Conservation (phyloP, 768 basidiomycete species). For the Naematelia encephala region DNA sequence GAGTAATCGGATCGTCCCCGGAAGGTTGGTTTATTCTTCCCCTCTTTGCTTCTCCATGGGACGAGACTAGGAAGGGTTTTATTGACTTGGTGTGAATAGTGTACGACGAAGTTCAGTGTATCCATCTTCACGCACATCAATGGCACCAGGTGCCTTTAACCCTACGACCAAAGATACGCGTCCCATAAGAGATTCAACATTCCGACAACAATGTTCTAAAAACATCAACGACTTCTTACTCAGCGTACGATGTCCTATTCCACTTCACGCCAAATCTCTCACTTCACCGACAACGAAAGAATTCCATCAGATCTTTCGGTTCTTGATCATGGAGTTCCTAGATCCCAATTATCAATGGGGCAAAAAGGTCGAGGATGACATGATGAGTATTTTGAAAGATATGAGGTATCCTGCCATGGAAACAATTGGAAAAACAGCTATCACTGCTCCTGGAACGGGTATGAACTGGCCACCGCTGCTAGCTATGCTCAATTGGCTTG, state of each 20-base stretch:
- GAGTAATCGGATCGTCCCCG: slow-evolving; percentile 51
- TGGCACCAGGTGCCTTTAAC: slow-evolving; percentile 52
- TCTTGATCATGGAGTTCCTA: slow-evolving; percentile 59
- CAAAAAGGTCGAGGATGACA: slow-evolving; percentile 74
- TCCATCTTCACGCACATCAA: slow-evolving; percentile 49
- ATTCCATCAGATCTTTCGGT: slow-evolving; percentile 78
- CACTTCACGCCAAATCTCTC: slow-evolving; percentile 63
- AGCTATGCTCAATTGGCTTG: slow-evolving; percentile 89
- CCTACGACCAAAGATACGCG: slow-evolving; percentile 66
- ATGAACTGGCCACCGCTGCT: slow-evolving; percentile 88
- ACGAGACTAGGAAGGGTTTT: no score
- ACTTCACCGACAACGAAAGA: slow-evolving; percentile 79
- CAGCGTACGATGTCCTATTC: slow-evolving; percentile 35
- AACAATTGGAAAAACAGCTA: slow-evolving; percentile 76
- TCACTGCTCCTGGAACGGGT: slow-evolving; percentile 81
- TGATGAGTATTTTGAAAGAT: slow-evolving; percentile 68
- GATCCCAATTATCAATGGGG: slow-evolving; percentile 64
- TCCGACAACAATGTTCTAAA: slow-evolving; percentile 67
- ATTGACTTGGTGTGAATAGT: slow-evolving; percentile 57
- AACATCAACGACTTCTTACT: slow-evolving; percentile 66
- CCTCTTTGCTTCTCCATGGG: no score
- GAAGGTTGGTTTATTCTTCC: no score
- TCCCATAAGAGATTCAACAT: slow-evolving; percentile 70
- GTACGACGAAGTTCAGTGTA: slow-evolving; percentile 71
- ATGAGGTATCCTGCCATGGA: slow-evolving; percentile 77